Evolutionary conservation across 805 yeast genomes (phyloP), one percentile per base, ranked within the genome.

Genomic region (Ogataea allantospora): DNA sequence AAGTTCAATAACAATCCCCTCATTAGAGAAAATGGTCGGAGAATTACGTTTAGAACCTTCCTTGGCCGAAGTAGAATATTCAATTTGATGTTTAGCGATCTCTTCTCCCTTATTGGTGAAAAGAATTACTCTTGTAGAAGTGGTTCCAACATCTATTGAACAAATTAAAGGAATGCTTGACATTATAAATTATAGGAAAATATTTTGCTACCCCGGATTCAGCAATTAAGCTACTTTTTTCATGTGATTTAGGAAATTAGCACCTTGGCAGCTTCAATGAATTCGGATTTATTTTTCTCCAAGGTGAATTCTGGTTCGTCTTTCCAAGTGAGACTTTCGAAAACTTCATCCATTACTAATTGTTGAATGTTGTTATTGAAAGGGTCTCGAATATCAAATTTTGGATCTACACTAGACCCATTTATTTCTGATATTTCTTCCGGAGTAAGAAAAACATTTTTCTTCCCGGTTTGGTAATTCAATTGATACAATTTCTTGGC

Each of bases 141-240:
- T 88, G 18, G 97, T 88, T 26, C 97, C 97, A 32, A 81, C 86
- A 61, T 88, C 96, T 28, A 88, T 79, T 39, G 95, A 77, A 11
- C 86, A 88, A 33, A 86, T 58, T 27, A 70, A 50, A 1, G 75
- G 75, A 27, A 33, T 20, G 20, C 31, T 30, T 20, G 40, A 18
- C 40, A 36, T 36, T 2, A 14, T 7, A 29, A 21, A 23, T 18
- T 22, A 19, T 10, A 26, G 30, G 10, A 30, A 30, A 30, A 9
- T 12, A 8, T 18, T 17, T 29, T 17, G 22, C 12, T 36, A 29
- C 40, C 40, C 40, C 40, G 23, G 35, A 36, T 30, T 13, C 12
- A 7, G 13, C 3, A n/a, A 24, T 24, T 30, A 9, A 11, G 25
- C 18, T 19, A 23, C 16, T 18, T 20, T 23, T 29, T 29, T 19